Evolutionary conservation across 2,329 filamentous ascomycete genomes (phyloP), one percentile per base, ranked within the genome.

Genomic region (Dactylellina sp.): DNA sequence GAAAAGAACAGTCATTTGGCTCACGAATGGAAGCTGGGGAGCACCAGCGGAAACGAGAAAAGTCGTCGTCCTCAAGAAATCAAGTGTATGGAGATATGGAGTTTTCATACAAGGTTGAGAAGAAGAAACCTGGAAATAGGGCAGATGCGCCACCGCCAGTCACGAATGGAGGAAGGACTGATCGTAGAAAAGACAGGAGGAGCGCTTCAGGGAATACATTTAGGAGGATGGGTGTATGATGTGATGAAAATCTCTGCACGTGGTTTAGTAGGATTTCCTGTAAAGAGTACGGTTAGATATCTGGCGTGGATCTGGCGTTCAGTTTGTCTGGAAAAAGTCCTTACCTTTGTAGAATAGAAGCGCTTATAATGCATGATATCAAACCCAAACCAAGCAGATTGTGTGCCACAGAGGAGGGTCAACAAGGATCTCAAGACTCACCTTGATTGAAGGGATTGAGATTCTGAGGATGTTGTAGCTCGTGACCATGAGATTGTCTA

Each of bases 1-100:
- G 79, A 6, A 81, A 81, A 25, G 82, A 84, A 61, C 81, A 80
- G 56, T 82, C 82, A 0, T 86, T 86, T 75, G 84, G 82, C 0
- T 78, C 83, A 7, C 79, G 84, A 9, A 82, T 83, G 0, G 80
- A 14, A 79, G 79, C 35, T 77, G 47, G 78, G 81, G 4, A 77
- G 72, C 47, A 78, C 46, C 42, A 20, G 47, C 35, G 35, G 71
- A 22, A 75, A 68, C 20, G 77, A 70, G 14, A 78, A 65, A 32
- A 28, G 25, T 35, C 20, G 25, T 35, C 20, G 40, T 50, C 18
- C n/a, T 65, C 46, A 0, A 56, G 40, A 7, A 63, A 74, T 24
- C 57, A 66, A n/a, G 82, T 83, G 0, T 82, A 85, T 4, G 85
- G 85, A 7, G 85, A 85, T 78, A 75, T 75, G 44, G 76, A 79